Evolutionary conservation across 306 rosid species (phyloP).

Genomic region (Acacia acuminata): DNA sequence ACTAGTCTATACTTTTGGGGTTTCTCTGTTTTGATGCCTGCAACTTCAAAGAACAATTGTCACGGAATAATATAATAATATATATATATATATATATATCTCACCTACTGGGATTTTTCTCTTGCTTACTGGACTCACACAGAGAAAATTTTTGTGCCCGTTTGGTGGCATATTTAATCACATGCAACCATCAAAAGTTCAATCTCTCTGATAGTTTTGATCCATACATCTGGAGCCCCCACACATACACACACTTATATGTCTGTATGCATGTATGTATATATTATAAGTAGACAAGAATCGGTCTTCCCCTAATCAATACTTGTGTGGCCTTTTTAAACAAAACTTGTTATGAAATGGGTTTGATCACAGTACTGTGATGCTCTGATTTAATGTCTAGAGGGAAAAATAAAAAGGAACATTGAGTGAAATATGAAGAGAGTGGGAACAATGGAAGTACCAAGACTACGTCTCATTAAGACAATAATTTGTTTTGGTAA

Average conservation of each 20-base stretch:
- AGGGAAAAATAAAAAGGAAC: background rate
- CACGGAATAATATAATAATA: background rate
- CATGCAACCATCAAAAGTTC: background rate
- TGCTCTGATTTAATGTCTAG: background rate
- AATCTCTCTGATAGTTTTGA: background rate
- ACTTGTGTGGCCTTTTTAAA: background rate
- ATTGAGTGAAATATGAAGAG: background rate
- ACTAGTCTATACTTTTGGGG: background rate
- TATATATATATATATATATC: no score
- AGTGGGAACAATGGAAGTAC: background rate
- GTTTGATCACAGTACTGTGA: background rate
- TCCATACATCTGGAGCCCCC: background rate
- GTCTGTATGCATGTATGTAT: background rate
- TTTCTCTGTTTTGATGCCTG: background rate
- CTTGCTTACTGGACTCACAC: slow-evolving; percentile 19
- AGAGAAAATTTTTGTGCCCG: background rate
- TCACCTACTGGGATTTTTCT: slow-evolving; percentile 39
- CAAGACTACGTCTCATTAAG: background rate
- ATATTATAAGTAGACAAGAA: background rate
- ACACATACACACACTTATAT: background rate
- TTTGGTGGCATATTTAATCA: background rate
- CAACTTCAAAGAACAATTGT: background rate
- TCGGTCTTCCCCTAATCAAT: background rate
- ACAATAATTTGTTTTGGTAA: background rate
- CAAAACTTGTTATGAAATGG: background rate